Evolutionary conservation across 495 filamentous ascomycete species (phyloP), one percentile per base, ranked within the genome.

Genomic region (Clavariopsis aquatica): DNA sequence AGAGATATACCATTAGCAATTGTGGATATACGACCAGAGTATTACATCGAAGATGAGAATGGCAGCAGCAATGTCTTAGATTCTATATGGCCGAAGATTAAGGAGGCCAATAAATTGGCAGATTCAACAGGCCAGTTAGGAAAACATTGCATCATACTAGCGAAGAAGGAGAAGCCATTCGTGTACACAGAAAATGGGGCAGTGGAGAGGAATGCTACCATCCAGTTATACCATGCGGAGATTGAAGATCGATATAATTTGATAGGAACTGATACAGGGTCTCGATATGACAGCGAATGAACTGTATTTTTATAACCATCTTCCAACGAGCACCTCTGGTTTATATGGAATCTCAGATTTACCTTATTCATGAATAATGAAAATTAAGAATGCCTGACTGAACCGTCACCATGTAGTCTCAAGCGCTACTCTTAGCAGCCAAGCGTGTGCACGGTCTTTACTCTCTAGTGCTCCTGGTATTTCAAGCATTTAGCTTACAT

Each of bases 101-200:
- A 51, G 23, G 57, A 60, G 17, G 57, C 57, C 26, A 60, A 60
- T 23, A 36, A 20, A 17, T 26, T 52, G 8, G 57, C 57, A n/a
- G 57, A 60, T 22, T 51, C 57, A 4, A 41, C 46, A 60, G 57
- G 45, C 8, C 57, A 60, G 24, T 29, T 60, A 10, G n/a, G 28
- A 9, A 38, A 22, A 17, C 45, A 52, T 1, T 38, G 31, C 29
- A 38, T 60, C 7, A 60, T 60, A 23, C 52, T 60, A 29, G 59
- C 26, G 1, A 62, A 54, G 36, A 62, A 43, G 38, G 49, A 62
- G 31, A 53, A 54, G 23, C 49, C 59, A n/a, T 52, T 62, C 23
- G 29, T 28, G n/a, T 43, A 52, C 1, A 49, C 45, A n/a, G 59
- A 34, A 17, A 43, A 62, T 26, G 59, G 59, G 22, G 19, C 31